Evolutionary conservation across 2,329 filamentous ascomycete species (phyloP).

Genomic region (Harringtonia lauricola): DNA sequence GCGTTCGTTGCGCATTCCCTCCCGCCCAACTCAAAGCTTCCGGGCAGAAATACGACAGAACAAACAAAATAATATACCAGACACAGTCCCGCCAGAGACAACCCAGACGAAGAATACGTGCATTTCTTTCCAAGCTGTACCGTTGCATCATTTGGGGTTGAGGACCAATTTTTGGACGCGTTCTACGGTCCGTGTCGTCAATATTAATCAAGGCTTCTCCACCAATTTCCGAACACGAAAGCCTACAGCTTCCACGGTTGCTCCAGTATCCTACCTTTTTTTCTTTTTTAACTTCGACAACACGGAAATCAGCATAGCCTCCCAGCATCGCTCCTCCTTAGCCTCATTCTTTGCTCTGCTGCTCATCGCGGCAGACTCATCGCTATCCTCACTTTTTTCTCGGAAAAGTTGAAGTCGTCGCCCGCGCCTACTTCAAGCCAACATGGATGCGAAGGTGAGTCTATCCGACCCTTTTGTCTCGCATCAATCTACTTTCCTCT

Average conservation of each 20-base stretch:
- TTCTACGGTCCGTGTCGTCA: too few species aligned
- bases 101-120: too few species aligned
- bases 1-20: too few species aligned
- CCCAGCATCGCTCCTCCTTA: background rate
- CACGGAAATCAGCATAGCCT: background rate
- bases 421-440: background rate
- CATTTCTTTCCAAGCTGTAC: too few species aligned
- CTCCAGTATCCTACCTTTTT: background rate
- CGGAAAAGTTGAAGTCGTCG: background rate
- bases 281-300: too few species aligned
- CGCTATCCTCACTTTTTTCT: background rate
- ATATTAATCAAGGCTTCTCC: too few species aligned
- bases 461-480: background rate
- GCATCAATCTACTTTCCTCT: background rate
- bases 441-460: conserved; percentile 5
- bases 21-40: too few species aligned
- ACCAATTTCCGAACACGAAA: background rate
- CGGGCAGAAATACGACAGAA: too few species aligned
- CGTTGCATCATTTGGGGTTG: too few species aligned
- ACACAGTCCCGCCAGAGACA: too few species aligned
- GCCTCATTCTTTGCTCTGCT: background rate
- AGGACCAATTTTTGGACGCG: too few species aligned
- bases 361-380: background rate
- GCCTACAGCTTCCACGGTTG: background rate
- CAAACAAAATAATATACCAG: too few species aligned